phyloP scores from a whole-genome alignment of 306 rosid genomes.

The Luffa acutangula region DNA sequence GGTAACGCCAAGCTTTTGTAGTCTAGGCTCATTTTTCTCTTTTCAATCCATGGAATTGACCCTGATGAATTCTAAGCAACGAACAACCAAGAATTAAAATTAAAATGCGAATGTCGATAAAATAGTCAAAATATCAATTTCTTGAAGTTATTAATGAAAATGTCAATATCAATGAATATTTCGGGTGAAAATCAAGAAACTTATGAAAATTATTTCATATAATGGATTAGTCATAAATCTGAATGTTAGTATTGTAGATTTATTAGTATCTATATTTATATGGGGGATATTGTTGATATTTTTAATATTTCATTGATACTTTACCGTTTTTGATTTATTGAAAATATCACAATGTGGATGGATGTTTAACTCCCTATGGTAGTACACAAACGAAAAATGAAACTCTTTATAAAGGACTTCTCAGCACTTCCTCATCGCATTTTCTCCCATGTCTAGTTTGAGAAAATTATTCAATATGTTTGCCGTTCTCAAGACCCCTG shows the following conservation, averaged over 20 bases:
- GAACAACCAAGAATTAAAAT: background rate
- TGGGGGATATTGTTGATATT: background rate
- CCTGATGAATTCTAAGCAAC: background rate
- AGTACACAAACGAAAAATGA: background rate
- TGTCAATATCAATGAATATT: background rate
- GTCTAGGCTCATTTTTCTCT: background rate
- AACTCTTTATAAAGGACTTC: background rate
- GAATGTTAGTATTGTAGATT: background rate
- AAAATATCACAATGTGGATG: background rate
- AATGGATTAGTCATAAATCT: background rate
- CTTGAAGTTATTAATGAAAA: background rate
- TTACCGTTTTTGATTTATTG: background rate
- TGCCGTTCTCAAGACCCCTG: too few relatives aligned
- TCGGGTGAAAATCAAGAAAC: background rate
- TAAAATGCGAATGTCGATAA: background rate
- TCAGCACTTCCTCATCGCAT: background rate
- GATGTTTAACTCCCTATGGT: background rate
- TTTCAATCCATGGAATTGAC: background rate
- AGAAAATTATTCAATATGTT: background rate
- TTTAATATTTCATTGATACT: background rate
- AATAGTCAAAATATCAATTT: background rate
- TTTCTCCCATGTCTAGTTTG: background rate
- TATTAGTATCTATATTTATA: background rate
- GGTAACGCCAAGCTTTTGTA: conserved; percentile 29
- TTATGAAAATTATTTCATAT: background rate